phyloP scores from a whole-genome alignment of 192 early-diverging fungal species.

The Chytriomyces hyalinus region DNA sequence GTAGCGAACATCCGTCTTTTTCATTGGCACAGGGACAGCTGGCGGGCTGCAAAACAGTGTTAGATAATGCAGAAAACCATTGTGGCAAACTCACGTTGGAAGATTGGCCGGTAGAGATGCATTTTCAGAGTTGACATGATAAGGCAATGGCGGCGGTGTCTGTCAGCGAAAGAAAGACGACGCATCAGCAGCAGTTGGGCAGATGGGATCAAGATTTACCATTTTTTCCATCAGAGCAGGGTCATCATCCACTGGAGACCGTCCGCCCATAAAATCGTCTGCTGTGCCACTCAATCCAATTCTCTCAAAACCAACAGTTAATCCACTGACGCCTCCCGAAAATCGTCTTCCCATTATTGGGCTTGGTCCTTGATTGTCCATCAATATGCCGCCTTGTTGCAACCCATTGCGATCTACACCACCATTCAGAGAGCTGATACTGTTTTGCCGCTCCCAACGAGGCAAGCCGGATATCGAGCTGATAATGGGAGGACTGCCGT shows the following conservation, averaged over 20 bases:
- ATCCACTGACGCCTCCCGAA: constrained; percentile 7
- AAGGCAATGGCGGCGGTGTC: constrained; percentile 21
- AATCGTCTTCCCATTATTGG: neutral
- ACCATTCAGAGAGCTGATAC: neutral
- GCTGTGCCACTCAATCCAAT: constrained; percentile 10
- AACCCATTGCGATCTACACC: neutral
- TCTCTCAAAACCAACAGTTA: constrained; percentile 26
- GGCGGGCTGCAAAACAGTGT: constrained; percentile 4
- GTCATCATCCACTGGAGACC: neutral
- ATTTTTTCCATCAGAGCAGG: constrained; percentile 3
- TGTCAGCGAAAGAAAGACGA: neutral
- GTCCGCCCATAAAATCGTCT: neutral
- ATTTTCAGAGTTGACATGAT: constrained; percentile 1
- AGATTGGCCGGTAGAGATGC: constrained; percentile 1
- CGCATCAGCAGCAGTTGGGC: neutral
- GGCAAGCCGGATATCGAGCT: constrained; percentile 13
- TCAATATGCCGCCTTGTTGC: neutral
- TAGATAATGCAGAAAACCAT: neutral
- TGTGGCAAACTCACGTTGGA: constrained; percentile 10
- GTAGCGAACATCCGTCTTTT: constrained; percentile 16
- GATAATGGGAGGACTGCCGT: constrained; percentile 11
- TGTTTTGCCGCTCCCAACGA: constrained; percentile 26
- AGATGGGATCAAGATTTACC: neutral
- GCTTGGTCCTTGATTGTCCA: neutral
- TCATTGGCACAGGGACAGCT: constrained; percentile 21